These are phyloP conservation scores for Dothistroma septosporum DNA, from an alignment of 2,329 filamentous ascomycete species.

Conservation along the genomic window DNA sequence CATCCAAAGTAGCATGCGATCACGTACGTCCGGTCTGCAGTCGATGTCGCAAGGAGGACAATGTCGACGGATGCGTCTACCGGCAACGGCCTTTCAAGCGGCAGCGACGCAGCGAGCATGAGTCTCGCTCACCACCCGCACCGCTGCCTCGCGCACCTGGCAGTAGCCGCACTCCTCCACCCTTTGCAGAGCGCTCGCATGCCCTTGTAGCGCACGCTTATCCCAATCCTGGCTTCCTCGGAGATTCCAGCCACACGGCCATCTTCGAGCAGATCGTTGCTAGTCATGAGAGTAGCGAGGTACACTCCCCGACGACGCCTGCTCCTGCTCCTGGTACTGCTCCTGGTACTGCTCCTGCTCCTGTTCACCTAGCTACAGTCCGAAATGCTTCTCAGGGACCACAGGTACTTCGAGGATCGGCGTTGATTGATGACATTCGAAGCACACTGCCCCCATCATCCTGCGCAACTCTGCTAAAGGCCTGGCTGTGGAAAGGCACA, in stretches of 20 bases:
- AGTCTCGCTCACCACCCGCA: neutral
- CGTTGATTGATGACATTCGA: conserved; percentile 19
- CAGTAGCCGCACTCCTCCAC: neutral
- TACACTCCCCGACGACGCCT: neutral
- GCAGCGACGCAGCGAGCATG: conserved; percentile 6
- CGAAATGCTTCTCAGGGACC: neutral
- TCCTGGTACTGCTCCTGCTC: neutral
- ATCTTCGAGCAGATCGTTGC: conserved; percentile 33
- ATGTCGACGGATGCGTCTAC: conserved; percentile 25
- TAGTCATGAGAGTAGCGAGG: conserved; percentile 8
- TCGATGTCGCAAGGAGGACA: conserved; percentile 25
- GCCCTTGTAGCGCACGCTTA: conserved; percentile 19
- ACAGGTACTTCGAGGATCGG: conserved; percentile 20
- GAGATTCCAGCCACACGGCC: conserved; percentile 32
- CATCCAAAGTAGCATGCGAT: conserved; percentile 31
- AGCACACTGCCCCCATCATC: conserved; percentile 11
- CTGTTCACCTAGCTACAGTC: neutral
- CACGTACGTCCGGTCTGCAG: conserved; percentile 29
- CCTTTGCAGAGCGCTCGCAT: neutral
- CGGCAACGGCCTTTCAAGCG: conserved; percentile 31
- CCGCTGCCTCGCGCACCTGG: neutral
- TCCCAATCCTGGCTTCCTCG: conserved; percentile 36
- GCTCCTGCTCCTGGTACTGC: neutral
- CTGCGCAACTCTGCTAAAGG: conserved; percentile 22
- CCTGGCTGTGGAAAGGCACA: conserved; percentile 27